These are phyloP conservation scores for Septoria linicola DNA, from an alignment of 2,329 filamentous ascomycete genomes.

Conservation along the genomic window DNA sequence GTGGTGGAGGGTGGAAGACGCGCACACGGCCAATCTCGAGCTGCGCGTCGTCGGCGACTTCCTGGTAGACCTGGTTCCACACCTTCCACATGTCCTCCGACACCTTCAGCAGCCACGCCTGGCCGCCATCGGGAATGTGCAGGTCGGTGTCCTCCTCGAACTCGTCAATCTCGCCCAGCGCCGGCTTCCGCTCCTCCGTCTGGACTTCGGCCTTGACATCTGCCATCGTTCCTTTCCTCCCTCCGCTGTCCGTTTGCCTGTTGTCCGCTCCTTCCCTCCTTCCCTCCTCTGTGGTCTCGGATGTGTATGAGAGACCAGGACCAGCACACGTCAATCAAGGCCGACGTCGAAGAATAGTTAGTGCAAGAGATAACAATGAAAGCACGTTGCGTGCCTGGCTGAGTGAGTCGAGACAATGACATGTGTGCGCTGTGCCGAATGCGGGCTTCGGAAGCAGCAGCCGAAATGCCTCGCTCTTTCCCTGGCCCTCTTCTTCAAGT, in stretches of 20 bases:
- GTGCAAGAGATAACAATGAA: too few species aligned
- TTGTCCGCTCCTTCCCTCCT: not conserved
- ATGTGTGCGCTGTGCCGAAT: too few species aligned
- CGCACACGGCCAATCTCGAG: constrained; percentile 73
- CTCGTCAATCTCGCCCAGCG: constrained; percentile 34
- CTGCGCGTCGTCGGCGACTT: constrained; percentile 51
- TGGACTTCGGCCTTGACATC: constrained; percentile 30
- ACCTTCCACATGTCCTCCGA: constrained; percentile 78
- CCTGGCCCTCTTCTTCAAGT: too few species aligned
- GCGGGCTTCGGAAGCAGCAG: too few species aligned
- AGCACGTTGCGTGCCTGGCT: too few species aligned
- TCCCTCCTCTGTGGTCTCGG: too few species aligned
- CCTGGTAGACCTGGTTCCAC: constrained; percentile 73
- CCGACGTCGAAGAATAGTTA: too few species aligned
- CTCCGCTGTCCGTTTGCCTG: not conserved
- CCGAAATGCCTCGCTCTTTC: too few species aligned
- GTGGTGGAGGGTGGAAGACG: constrained; percentile 38
- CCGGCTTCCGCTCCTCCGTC: constrained; percentile 24
- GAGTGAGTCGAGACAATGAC: too few species aligned
- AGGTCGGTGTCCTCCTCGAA: constrained; percentile 39
- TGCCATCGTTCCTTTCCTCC: constrained; percentile 10
- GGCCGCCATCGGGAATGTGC: constrained; percentile 27
- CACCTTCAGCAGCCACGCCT: constrained; percentile 69
- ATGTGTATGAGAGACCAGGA: too few species aligned
- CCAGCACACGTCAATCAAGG: too few species aligned